phyloP scores from a whole-genome alignment of 2,329 filamentous ascomycete genomes.

The Pyrenophora seminiperda region DNA sequence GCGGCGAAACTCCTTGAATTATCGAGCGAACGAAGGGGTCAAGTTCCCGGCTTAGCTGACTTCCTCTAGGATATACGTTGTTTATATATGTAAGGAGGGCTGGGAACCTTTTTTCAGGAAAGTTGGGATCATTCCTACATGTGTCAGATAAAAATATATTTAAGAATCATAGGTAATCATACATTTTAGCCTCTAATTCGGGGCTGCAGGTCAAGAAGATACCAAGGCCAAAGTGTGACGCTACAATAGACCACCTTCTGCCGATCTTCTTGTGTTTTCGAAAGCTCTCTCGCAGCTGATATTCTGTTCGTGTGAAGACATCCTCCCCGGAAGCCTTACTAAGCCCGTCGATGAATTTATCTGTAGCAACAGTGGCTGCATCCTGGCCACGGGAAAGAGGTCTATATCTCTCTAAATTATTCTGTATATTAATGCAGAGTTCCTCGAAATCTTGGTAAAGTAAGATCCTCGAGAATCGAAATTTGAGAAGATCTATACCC shows the following conservation, averaged over 20 bases:
- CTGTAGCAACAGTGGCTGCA: conserved; percentile 1
- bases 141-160: conserved; percentile 8
- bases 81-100: conserved; percentile 1
- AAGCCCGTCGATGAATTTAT: conserved; percentile 4
- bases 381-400: conserved; percentile 1
- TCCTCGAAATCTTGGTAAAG: conserved; percentile 6
- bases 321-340: conserved; percentile 4
- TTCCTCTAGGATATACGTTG: conserved; percentile 5
- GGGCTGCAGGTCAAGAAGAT: conserved; percentile 7
- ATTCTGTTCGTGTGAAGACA: conserved; percentile 2
- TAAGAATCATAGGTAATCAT: conserved; percentile 5
- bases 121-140: conserved; percentile 6
- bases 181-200: conserved; percentile 4
- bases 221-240: conserved; percentile 2
- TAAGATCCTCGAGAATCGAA: conserved; percentile 3
- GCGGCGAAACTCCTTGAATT: conserved; percentile 6
- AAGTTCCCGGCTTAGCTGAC: conserved; percentile 2
- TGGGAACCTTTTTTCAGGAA: conserved; percentile 3
- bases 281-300: conserved; percentile 6
- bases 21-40: conserved; percentile 1
- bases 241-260: conserved; percentile 9
- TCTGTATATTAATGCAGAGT: conserved; percentile 5
- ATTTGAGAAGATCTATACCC: conserved; percentile 3
- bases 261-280: conserved; percentile 3
- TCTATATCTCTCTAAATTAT: conserved; percentile 6